Evolutionary conservation across 2,329 filamentous ascomycete species (phyloP).

Genomic region (Colletotrichum sublineola): DNA sequence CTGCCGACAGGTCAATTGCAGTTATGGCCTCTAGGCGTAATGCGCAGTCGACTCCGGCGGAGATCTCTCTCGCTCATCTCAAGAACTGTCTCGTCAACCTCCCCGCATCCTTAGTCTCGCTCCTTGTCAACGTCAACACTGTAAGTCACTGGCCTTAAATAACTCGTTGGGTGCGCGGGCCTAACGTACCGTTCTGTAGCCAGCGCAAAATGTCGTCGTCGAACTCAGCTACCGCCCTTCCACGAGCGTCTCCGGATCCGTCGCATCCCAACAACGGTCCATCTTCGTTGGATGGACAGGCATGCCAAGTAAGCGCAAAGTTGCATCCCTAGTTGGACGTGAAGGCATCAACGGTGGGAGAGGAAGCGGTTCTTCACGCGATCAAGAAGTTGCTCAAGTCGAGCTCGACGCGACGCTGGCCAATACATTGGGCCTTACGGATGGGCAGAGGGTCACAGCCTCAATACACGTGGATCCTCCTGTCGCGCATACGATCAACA

Average conservation of each 20-base stretch:
- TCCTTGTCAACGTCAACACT: constrained; percentile 91
- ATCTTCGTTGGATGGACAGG: constrained; percentile 97
- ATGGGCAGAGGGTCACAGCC: constrained; percentile 82
- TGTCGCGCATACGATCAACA: constrained; percentile 92
- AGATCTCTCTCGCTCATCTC: constrained; percentile 86
- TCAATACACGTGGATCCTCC: constrained; percentile 90
- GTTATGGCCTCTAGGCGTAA: constrained; percentile 66
- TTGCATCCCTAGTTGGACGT: constrained; percentile 78
- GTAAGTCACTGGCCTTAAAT: constrained; percentile 64
- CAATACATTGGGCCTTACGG: constrained; percentile 78
- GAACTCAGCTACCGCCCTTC: constrained; percentile 81
- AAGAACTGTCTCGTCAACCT: constrained; percentile 97
- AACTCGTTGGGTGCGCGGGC: not conserved
- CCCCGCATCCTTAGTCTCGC: constrained; percentile 83
- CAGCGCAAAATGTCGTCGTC: constrained; percentile 95
- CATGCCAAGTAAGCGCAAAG: constrained; percentile 91
- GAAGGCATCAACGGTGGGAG: constrained; percentile 76
- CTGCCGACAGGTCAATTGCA: constrained; percentile 17
- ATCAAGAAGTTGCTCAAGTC: constrained; percentile 82
- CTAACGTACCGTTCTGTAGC: constrained; percentile 59
- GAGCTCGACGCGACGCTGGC: constrained; percentile 92
- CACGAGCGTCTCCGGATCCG: constrained; percentile 59
- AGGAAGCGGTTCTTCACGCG: constrained; percentile 68
- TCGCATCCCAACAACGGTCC: constrained; percentile 70
- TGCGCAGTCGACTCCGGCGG: constrained; percentile 77